Conservation (phyloP, 2,329 filamentous ascomycete genomes). For the Tothia fuscella region DNA sequence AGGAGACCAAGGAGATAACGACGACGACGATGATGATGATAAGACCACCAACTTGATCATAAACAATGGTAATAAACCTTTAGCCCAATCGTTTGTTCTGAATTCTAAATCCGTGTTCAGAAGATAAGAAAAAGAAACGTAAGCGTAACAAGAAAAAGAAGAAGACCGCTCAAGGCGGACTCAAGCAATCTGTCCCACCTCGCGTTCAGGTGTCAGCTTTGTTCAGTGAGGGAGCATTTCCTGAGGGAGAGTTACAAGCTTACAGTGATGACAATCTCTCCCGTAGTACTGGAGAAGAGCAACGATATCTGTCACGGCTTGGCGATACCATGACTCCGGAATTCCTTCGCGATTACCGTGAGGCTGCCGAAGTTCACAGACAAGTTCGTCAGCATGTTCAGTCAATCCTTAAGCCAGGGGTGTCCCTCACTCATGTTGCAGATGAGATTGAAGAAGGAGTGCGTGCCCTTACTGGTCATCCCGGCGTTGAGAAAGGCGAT, state of each 20-base stretch:
- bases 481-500: conserved; percentile 66
- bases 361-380: conserved; percentile 79
- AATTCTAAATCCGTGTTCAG: conserved; percentile 17
- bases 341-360: conserved; percentile 68
- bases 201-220: conserved; percentile 60
- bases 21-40: conserved; percentile 15
- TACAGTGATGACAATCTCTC: conserved; percentile 65
- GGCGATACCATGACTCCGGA: conserved; percentile 50
- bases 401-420: conserved; percentile 68
- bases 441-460: conserved; percentile 80
- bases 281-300: conserved; percentile 74
- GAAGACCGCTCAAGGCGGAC: conserved; percentile 21
- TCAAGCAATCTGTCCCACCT: conserved; percentile 57
- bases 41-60: conserved; percentile 8
- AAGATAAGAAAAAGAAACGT: conserved; percentile 76
- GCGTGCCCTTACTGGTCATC: conserved; percentile 62
- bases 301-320: conserved; percentile 68
- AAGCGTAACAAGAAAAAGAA: conserved; percentile 60
- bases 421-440: conserved; percentile 68
- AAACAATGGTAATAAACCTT: background rate
- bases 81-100: background rate
- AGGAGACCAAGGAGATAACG: conserved; percentile 20
- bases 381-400: conserved; percentile 77
- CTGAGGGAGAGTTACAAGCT: conserved; percentile 64
- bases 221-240: conserved; percentile 61